These are phyloP conservation scores for Rheum nobile DNA, from an alignment of 148 eudicot genomes.

Conservation along the genomic window DNA sequence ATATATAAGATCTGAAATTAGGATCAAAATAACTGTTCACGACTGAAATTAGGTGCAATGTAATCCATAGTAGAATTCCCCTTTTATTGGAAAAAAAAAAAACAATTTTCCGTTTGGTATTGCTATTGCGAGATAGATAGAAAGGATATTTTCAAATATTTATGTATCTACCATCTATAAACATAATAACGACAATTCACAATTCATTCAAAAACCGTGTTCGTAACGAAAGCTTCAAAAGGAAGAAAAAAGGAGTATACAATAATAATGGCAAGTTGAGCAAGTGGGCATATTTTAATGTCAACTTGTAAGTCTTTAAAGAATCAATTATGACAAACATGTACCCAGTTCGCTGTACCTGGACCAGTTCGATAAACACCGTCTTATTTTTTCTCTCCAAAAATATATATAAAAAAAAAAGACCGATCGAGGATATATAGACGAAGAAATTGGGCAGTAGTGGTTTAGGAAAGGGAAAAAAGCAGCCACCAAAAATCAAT, in stretches of 20 bases:
- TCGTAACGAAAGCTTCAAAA: background rate
- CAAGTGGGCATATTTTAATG: background rate
- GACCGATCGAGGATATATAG: background rate
- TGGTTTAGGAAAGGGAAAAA: background rate
- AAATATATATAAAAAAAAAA: too few relatives aligned
- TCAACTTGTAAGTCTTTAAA: slow-evolving; percentile 4
- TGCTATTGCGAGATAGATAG: too few relatives aligned
- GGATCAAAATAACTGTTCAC: too few relatives aligned
- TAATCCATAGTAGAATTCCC: too few relatives aligned
- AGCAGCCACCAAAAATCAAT: background rate
- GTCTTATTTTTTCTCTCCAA: background rate
- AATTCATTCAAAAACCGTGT: background rate
- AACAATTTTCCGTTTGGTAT: too few relatives aligned
- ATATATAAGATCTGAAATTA: too few relatives aligned
- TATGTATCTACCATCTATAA: too few relatives aligned
- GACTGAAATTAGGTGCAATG: too few relatives aligned
- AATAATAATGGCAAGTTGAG: background rate
- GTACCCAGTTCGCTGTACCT: slow-evolving; percentile 5
- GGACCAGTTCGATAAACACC: background rate
- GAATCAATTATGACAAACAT: slow-evolving; percentile 4
- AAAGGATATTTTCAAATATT: too few relatives aligned
- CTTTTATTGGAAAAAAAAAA: too few relatives aligned
- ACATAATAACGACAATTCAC: background rate
- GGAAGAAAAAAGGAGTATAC: background rate
- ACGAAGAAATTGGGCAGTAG: background rate